A percentile compares a stretch with the other conserved stretches of the same genome.
Conservation (phyloP, 345 rosid genomes). For the Eutrema japonicum region DNA sequence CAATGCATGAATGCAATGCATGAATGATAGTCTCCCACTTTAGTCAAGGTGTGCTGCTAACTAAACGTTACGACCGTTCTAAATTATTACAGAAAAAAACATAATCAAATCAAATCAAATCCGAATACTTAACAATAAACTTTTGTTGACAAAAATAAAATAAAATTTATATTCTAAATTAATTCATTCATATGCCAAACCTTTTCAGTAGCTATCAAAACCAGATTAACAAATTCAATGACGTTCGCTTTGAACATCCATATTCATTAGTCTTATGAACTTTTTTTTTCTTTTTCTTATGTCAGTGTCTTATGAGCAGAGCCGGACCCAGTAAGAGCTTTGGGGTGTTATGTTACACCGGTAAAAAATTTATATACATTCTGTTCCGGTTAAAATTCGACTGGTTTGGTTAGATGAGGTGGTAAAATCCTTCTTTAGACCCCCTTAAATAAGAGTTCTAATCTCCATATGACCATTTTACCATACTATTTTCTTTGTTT, state of each 20-base stretch:
- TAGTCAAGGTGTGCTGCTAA: background rate
- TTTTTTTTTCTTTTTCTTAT: background rate
- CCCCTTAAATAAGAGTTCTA: no score
- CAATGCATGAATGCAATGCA: constrained; percentile 17
- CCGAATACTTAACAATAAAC: background rate
- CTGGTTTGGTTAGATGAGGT: no score
- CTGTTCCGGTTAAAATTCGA: no score
- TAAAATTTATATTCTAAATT: background rate
- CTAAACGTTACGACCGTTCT: background rate
- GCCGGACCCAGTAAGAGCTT: background rate
- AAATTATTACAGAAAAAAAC: background rate
- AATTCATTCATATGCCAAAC: background rate
- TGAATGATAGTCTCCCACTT: background rate
- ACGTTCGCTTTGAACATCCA: constrained; percentile 21
- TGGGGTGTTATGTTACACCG: no score
- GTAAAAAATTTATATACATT: no score
- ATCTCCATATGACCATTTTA: no score
- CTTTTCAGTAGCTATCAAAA: constrained; percentile 3
- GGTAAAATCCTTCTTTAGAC: no score
- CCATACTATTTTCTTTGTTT: no score
- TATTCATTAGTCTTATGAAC: constrained; percentile 6
- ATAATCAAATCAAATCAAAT: background rate
- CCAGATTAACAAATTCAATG: background rate
- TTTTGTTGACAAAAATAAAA: background rate
- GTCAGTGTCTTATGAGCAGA: no score